A percentile compares a stretch with the other conserved stretches of the same genome.
phyloP scores from a whole-genome alignment of 176 grass and related monocot genomes.

The Raddia distichophylla region DNA sequence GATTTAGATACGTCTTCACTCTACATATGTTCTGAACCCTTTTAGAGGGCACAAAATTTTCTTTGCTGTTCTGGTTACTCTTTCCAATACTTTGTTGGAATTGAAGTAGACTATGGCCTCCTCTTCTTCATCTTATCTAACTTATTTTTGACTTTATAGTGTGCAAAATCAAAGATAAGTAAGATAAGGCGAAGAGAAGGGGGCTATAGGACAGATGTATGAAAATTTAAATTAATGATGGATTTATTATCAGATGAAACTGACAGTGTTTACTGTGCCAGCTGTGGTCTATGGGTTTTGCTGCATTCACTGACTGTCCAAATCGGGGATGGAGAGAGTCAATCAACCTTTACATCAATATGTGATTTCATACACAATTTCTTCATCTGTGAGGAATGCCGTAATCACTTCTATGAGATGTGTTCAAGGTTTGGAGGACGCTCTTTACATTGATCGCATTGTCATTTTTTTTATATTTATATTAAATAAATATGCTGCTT shows the following conservation, averaged over 20 bases:
- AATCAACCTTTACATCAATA: constrained; percentile 78
- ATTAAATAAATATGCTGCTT: neutral
- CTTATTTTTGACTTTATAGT: no score
- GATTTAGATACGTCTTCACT: constrained; percentile 70
- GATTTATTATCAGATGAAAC: constrained; percentile 24
- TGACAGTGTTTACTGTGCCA: constrained; percentile 44
- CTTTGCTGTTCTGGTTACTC: constrained; percentile 29
- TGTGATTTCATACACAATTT: constrained; percentile 97
- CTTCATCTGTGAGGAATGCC: constrained; percentile 94
- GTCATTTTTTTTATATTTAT: neutral
- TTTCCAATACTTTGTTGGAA: constrained; percentile 3
- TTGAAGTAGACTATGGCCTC: no score
- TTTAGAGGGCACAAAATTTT: constrained; percentile 13
- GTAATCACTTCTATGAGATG: constrained; percentile 87
- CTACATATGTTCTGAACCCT: constrained; percentile 19
- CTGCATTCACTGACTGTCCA: constrained; percentile 82
- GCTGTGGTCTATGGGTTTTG: constrained; percentile 93
- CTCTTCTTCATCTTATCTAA: no score
- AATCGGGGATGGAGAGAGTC: constrained; percentile 88
- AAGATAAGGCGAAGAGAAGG: no score
- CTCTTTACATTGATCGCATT: neutral
- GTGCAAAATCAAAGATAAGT: no score
- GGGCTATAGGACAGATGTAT: constrained; percentile 2
- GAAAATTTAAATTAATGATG: neutral
- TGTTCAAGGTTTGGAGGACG: constrained; percentile 67